Percentiles rank a stretch among this genome's conserved stretches.
These are phyloP conservation scores for Cryptomeria japonica DNA, from an alignment of 75 land plant genomes.

Conservation along the genomic window DNA sequence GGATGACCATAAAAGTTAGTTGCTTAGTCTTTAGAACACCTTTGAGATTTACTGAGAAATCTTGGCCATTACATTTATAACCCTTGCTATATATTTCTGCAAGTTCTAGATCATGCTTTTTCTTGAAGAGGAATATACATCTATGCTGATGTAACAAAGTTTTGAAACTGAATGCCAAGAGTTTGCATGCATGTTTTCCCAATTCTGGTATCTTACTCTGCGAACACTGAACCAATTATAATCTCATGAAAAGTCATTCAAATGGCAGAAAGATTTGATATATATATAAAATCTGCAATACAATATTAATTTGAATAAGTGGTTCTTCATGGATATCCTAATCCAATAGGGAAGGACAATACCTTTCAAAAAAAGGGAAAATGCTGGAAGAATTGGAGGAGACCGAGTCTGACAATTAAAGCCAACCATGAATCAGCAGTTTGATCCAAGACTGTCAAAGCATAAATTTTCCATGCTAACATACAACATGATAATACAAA, in stretches of 20 bases:
- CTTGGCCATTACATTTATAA: neutral
- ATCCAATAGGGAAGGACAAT: neutral
- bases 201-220: neutral
- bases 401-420: constrained; percentile 40
- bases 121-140: neutral
- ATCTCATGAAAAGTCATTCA: neutral
- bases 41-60: neutral
- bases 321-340: neutral
- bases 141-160: neutral
- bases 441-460: neutral
- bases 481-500: neutral
- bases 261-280: neutral
- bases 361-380: constrained; percentile 64
- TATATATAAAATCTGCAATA: neutral
- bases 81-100: neutral
- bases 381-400: constrained; percentile 77
- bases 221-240: neutral
- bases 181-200: too few relatives aligned
- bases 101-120: neutral
- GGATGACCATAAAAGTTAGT: neutral
- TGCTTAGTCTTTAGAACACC: neutral
- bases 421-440: neutral
- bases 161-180: neutral
- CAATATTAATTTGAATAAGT: neutral
- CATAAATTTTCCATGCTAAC: neutral